Conservation (phyloP, 257 asterid genomes). For the Petrea volubilis region DNA sequence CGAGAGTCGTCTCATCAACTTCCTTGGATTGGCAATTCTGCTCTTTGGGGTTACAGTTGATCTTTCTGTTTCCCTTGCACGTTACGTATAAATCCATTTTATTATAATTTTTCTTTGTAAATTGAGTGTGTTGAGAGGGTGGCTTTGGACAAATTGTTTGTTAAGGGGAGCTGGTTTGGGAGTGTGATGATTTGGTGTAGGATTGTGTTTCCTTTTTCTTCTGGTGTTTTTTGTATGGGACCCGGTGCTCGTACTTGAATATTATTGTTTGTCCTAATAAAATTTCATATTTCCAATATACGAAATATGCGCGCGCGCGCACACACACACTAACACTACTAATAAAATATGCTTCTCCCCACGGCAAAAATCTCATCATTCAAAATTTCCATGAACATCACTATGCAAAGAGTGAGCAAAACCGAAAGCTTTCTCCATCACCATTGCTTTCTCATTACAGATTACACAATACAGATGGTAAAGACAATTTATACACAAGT, state of each 20-base stretch:
- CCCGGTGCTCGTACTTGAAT: constrained; percentile 3
- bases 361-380: background rate
- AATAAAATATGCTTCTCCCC: background rate
- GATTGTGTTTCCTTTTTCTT: too few relatives aligned
- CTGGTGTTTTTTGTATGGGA: background rate
- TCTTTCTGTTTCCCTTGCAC: constrained; percentile 60
- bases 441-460: constrained; percentile 16
- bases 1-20: constrained; percentile 55
- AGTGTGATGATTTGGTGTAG: constrained; percentile 1
- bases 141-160: background rate
- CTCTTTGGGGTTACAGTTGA: constrained; percentile 71
- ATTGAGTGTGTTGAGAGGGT: background rate
- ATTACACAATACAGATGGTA: constrained; percentile 7
- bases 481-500: too few relatives aligned
- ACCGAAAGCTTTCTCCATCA: constrained; percentile 8
- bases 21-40: constrained; percentile 62
- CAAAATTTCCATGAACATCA: constrained; percentile 1
- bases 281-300: too few relatives aligned
- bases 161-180: background rate
- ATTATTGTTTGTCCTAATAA: background rate
- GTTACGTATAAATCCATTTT: constrained; percentile 31
- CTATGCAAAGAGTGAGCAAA: background rate
- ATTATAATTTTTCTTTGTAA: too few relatives aligned
- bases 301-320: too few relatives aligned
- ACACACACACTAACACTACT: background rate